A percentile compares a stretch with the other conserved stretches of the same genome.
phyloP scores from a whole-genome alignment of 2,329 filamentous ascomycete species.

The Incumbomyces delicatus region DNA sequence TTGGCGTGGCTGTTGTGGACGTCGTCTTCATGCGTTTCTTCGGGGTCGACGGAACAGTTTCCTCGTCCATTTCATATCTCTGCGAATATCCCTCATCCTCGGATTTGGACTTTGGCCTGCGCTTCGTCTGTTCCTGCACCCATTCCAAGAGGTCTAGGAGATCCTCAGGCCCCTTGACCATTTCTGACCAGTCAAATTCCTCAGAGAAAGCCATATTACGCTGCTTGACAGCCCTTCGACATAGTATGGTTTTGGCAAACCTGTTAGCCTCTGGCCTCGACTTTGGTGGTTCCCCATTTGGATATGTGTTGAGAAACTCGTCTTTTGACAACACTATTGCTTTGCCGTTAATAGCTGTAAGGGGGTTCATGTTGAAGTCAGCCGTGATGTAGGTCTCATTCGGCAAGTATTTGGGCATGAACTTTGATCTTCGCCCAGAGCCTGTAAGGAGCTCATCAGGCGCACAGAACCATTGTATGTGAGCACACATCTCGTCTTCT shows the following conservation, averaged over 20 bases:
- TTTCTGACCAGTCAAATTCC: conserved; percentile 83
- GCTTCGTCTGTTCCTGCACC: conserved; percentile 63
- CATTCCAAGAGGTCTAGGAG: conserved; percentile 56
- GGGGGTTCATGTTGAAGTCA: conserved; percentile 75
- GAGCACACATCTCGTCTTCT: conserved; percentile 61
- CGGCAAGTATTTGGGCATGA: conserved; percentile 58
- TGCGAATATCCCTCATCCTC: conserved; percentile 18
- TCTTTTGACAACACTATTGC: conserved; percentile 67
- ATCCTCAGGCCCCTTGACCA: conserved; percentile 58
- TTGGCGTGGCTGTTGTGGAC: conserved; percentile 34
- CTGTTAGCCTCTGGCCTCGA: conserved; percentile 51
- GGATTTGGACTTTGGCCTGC: conserved; percentile 20
- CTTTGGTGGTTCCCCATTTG: conserved; percentile 63
- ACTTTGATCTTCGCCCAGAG: conserved; percentile 47
- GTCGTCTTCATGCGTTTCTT: conserved; percentile 43
- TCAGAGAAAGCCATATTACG: conserved; percentile 83
- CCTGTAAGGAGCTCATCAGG: conserved; percentile 63
- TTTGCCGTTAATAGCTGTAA: conserved; percentile 83
- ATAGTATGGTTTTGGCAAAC: conserved; percentile 79
- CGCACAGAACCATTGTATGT: conserved; percentile 87
- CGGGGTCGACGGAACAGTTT: conserved; percentile 39
- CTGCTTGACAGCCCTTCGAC: conserved; percentile 79
- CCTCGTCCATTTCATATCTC: conserved; percentile 27
- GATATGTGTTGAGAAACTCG: conserved; percentile 59
- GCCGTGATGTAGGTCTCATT: conserved; percentile 90